phyloP scores from a whole-genome alignment of 768 basidiomycete species.

The Rhodotorula diobovata region DNA sequence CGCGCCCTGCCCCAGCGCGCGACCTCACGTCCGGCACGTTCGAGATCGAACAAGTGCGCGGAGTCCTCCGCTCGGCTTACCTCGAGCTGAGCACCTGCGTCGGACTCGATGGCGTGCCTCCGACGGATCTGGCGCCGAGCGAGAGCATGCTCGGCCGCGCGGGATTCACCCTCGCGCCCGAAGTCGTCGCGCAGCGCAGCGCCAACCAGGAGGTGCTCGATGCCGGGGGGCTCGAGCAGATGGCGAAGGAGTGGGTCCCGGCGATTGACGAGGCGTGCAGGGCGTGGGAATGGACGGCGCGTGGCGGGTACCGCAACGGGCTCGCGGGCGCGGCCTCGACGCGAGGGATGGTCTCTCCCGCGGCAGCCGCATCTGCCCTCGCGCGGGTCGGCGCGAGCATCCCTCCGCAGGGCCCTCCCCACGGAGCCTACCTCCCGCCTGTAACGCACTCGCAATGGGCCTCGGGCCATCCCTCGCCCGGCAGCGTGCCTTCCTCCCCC shows the following conservation, averaged over 20 bases:
- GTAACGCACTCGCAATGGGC: no score
- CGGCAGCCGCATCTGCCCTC: no score
- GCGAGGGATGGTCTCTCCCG: no score
- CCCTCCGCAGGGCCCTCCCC: no score
- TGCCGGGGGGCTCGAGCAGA: neutral
- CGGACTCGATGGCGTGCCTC: neutral
- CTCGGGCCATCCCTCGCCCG: no score
- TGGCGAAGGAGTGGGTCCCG: neutral
- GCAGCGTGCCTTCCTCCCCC: no score
- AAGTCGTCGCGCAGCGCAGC: neutral
- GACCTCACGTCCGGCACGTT: neutral
- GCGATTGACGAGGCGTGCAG: neutral
- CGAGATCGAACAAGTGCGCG: neutral
- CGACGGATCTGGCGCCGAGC: no score
- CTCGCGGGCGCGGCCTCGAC: no score
- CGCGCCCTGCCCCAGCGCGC: neutral
- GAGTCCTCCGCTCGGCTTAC: neutral
- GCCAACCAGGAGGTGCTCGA: neutral
- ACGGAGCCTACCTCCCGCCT: no score
- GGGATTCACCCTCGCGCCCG: neutral
- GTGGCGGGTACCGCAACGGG: no score
- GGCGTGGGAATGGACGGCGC: no score
- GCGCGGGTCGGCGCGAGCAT: no score
- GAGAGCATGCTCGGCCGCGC: neutral
- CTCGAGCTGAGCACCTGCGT: neutral